Base-by-base conservation (phyloP, 345 rosid genomes). In the Rhodomyrtus tomentosa region DNA sequence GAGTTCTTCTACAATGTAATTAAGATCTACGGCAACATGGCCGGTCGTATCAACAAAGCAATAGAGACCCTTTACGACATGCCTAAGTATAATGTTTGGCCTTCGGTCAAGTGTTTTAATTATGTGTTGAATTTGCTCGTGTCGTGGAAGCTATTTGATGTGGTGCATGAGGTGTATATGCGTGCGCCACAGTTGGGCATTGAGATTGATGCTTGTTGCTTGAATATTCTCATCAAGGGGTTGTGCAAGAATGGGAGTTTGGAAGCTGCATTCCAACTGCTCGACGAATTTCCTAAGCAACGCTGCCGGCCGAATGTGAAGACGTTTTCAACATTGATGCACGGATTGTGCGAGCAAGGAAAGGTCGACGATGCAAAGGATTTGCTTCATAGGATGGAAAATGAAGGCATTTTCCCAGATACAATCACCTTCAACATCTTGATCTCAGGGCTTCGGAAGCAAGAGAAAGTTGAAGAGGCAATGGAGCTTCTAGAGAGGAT, bases 281-380 rank as follows among this genome's bases (percentile, higher is more conserved):
- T 96, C 90, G 98, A 95, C 82, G 99, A 96, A 94, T 96, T 96
- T 94, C 96, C 98, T 87, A 89, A 92, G 80, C 96, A 90, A 82
- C 89, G 93, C 1, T 92, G 95, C 52, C 87, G 80, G 83, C 98
- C 96, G 15, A 94, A 93, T 85, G 95, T 89, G 84, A 94, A 92
- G 88, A 95, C 98, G 5, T 96, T 90, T 87, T 92, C 98, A 0
- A 93, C 98, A 0, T 81, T 96, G 83, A 91, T 94, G 90, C 95
- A 96, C 14, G 92, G 92, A 21, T 91, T 94, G 45, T 94, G 98
- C 84, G 91, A 87, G 50, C 83, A 84, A 55, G 97, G 98, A 3
- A 88, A 90, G 80, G 88, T 95, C 42, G 91, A 90, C 0, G 92
- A 91, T 85, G 99, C 98, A 3, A 92, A 93, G 54, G 72, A 80